These are phyloP conservation scores for Penicillium manginii DNA, from an alignment of 495 filamentous ascomycete species.

Conservation along the genomic window DNA sequence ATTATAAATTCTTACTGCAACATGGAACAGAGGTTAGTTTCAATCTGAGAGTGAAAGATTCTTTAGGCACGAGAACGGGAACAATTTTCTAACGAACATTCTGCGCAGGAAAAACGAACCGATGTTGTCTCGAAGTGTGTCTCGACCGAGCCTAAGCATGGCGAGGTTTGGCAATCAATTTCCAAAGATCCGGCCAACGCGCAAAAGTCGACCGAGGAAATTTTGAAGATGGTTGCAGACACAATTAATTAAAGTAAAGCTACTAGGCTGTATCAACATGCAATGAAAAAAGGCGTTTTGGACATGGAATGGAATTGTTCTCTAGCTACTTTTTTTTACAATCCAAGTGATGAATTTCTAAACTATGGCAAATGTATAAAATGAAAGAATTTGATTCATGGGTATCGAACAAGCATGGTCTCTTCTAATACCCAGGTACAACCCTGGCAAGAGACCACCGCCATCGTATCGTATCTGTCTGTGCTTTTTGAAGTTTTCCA, in stretches of 20 bases:
- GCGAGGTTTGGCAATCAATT: constrained; percentile 87
- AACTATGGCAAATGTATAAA: constrained; percentile 1
- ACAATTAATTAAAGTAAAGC: constrained; percentile 26
- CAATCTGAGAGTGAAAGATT: no score
- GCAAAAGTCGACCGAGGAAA: constrained; percentile 71
- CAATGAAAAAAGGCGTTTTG: neutral
- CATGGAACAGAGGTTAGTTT: constrained; percentile 75
- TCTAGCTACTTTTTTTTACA: no score
- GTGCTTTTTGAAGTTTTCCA: constrained; percentile 14
- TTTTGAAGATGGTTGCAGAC: constrained; percentile 74
- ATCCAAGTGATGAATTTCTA: neutral
- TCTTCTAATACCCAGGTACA: constrained; percentile 7
- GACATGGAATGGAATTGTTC: constrained; percentile 9
- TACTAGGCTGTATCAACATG: neutral
- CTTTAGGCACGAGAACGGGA: no score
- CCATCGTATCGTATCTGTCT: constrained; percentile 12
- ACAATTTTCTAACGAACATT: constrained; percentile 6
- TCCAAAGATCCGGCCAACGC: constrained; percentile 85
- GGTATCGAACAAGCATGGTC: constrained; percentile 41
- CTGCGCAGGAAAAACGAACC: constrained; percentile 71
- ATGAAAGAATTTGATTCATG: constrained; percentile 33
- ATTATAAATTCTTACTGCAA: constrained; percentile 87
- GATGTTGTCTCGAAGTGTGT: constrained; percentile 79
- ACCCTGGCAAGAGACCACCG: constrained; percentile 17
- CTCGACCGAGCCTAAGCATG: constrained; percentile 81